Evolutionary conservation across 257 asterid species (phyloP), one percentile per base, ranked within the genome.

Genomic region (Galeopsis tetrahit): DNA sequence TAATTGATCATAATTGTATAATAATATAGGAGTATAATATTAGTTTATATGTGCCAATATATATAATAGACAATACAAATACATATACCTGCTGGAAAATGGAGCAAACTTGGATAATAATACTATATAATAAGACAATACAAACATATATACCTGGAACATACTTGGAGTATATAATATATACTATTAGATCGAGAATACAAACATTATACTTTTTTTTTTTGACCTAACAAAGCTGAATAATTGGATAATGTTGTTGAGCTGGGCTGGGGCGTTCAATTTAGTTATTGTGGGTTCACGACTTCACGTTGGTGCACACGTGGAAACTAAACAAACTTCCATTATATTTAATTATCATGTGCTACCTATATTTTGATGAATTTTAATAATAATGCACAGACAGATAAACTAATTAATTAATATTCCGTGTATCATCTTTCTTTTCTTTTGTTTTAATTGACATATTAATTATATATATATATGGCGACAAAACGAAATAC

Each of bases 291-390:
- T 64, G 80, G 80, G 77, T 9, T 69, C 68, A 46, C 0, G 43
- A 38, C 43, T 38, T 38, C 21, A 2, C 2, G 10, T 61, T 36
- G 59, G 65, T 33, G 74, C 9, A 28, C 43, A 75, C 75, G 79
- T 75, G 75, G 75, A 68, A 51, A 60, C 21, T 58, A 17, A 33
- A 33, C 17, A 39, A 55, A 6, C 11, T 14, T 3, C 17, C 2
- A 15, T 7, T 8, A 39, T 39, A n/a, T 13, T 7, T 17, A 0
- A 62, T 62, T 72, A 14, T 62, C 2, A 2, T 31, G 14, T 31
- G 14, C 66, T 11, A 55, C 72, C 43, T 63, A 65, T 65, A 35
- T 15, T 52, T 2, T 10, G 44, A 13, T 17, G 58, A 38, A 49
- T 17, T 48, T 35, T 3, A 34, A 3, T 8, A 17, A 10, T 33